phyloP scores from a whole-genome alignment of 495 filamentous ascomycete genomes.

The Thozetella sp. region DNA sequence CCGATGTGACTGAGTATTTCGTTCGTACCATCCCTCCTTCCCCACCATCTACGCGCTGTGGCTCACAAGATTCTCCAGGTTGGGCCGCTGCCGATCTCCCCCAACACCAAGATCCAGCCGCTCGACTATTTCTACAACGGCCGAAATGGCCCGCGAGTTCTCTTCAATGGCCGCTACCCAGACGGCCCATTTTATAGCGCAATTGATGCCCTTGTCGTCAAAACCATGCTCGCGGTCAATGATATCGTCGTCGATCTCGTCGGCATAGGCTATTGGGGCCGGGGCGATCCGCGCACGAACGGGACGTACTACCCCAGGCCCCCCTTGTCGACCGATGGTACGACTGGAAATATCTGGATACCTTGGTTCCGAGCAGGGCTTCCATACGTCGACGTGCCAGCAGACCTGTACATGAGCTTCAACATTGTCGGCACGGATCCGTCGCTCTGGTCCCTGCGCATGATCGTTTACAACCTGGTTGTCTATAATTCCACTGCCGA shows the following conservation, averaged over 20 bases:
- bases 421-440: slow-evolving; percentile 37
- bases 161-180: slow-evolving; percentile 33
- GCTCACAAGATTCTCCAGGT: slow-evolving; percentile 12
- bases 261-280: slow-evolving; percentile 19
- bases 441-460: slow-evolving; percentile 31
- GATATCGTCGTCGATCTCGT: slow-evolving; percentile 35
- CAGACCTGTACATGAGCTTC: slow-evolving; percentile 38
- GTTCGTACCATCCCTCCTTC: not conserved
- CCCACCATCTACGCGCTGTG: not conserved
- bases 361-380: slow-evolving; percentile 35
- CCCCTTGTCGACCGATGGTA: slow-evolving; percentile 31
- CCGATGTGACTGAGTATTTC: slow-evolving; percentile 47
- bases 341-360: slow-evolving; percentile 21
- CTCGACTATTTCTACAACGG: slow-evolving; percentile 48
- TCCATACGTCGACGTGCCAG: slow-evolving; percentile 29
- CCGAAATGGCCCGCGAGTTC: slow-evolving; percentile 26
- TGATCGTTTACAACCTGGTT: slow-evolving; percentile 31
- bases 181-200: slow-evolving; percentile 26
- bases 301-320: not conserved
- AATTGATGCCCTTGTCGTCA: slow-evolving; percentile 25
- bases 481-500: slow-evolving; percentile 33
- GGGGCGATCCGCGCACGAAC: not conserved
- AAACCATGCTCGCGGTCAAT: slow-evolving; percentile 29
- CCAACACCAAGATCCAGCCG: slow-evolving; percentile 34
- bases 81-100: slow-evolving; percentile 48